Base-by-base conservation (phyloP, 2,329 filamentous ascomycete genomes). In the Alternaria triticimaculans region DNA sequence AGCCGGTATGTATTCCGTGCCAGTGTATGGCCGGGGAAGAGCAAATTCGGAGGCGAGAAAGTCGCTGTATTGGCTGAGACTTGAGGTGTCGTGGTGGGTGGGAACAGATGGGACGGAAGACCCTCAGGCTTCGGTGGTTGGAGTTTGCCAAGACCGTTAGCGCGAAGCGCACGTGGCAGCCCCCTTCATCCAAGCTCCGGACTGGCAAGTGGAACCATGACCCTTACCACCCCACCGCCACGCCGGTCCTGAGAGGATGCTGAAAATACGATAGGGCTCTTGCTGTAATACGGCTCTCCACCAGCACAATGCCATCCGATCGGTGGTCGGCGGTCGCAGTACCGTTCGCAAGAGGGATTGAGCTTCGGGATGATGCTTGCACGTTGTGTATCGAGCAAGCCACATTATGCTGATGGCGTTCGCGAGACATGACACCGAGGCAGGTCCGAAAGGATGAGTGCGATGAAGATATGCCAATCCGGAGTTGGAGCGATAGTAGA, bases 241-340 rank as follows among this genome's bases (percentile, higher is more conserved):
- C 26, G 7, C 26, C 48, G 11, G 3, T 2, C 26, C 3, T 15
- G 26, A 21, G 14, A 51, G 11, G 12, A n/a, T 7, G 30, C 26
- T 33, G 6, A 3, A 33, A 6, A 33, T 15, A 33, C 12, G 48
- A 25, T 6, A 21, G 14, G 7, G 3, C 33, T n/a, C n/a, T 58
- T 5, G n/a, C 12, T 21, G 25, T 26, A 10, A 28, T 23, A 26
- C 55, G 55, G 55, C 55, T 58, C 55, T 58, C 55, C 55, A 50
- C 45, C 21, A 30, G 2, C 7, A 50, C 21, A 6, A 21, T 50
- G n/a, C 30, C 28, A 25, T 15, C 43, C 28, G 55, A 45, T 18
- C 48, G 48, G 48, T 21, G 4, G 26, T 37, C 28, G 26, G 44
- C 15, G 5, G 21, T n/a, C 21, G 55, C 45, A 41, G 30, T 23